Conservation (phyloP, 768 basidiomycete species). For the Mrakia frigida region DNA sequence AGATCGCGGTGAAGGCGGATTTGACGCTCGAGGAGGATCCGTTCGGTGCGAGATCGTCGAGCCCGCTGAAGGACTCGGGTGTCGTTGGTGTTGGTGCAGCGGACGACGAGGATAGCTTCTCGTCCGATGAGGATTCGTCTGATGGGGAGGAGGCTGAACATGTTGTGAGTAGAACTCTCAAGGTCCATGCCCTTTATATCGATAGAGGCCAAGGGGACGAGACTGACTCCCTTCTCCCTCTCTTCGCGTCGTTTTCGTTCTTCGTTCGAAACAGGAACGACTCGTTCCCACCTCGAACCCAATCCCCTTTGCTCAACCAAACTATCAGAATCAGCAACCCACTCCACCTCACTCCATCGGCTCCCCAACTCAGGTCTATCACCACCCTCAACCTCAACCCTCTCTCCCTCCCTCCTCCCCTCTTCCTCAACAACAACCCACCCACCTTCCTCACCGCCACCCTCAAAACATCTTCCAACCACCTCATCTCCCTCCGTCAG, state of each 20-base stretch:
- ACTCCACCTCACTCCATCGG: not conserved
- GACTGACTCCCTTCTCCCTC: not conserved
- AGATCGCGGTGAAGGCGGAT: not conserved
- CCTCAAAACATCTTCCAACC: not conserved
- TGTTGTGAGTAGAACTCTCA: not conserved
- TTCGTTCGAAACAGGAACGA: not conserved
- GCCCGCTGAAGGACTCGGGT: not conserved
- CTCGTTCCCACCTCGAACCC: not conserved
- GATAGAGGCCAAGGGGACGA: not conserved
- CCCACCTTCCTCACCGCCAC: not conserved
- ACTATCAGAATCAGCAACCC: not conserved
- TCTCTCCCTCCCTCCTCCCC: not conserved
- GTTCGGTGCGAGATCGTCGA: not conserved
- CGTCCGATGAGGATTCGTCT: not conserved
- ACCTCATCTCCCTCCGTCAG: not conserved
- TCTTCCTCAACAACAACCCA: not conserved
- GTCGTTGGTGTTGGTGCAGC: not conserved
- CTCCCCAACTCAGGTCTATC: not conserved
- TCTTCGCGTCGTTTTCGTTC: no score
- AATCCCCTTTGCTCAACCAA: not conserved
- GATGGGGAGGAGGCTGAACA: not conserved
- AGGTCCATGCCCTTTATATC: no score
- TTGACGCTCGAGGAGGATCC: constrained; percentile 22
- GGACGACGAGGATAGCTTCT: not conserved
- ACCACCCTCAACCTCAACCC: not conserved